Conservation (phyloP, 768 basidiomycete species). For the Sarcodon aspratus region DNA sequence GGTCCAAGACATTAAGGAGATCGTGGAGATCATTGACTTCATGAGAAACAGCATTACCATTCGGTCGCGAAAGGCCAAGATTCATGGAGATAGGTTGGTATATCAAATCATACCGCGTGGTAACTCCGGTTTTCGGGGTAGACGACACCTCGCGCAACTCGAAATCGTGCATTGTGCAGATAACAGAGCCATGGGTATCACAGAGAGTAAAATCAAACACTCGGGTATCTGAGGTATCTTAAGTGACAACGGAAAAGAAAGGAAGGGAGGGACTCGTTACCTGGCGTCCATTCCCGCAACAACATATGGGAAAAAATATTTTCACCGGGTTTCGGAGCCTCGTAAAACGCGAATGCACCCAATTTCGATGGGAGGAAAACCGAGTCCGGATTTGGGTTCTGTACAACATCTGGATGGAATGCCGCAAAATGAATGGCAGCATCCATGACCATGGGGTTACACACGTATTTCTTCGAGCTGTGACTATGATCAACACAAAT, state of each 20-base stretch:
- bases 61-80: too few relatives aligned
- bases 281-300: slow-evolving; percentile 18
- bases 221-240: not conserved
- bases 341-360: slow-evolving; percentile 5
- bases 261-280: not conserved
- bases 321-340: slow-evolving; percentile 8
- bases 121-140: not conserved
- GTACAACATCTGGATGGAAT: slow-evolving; percentile 20
- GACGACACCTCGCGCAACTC: not conserved
- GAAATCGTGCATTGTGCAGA: not conserved
- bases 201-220: not conserved
- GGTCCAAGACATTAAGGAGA: too few relatives aligned
- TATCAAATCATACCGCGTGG: not conserved
- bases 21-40: too few relatives aligned
- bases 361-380: slow-evolving; percentile 22
- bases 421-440: slow-evolving; percentile 21
- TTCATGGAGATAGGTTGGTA: not conserved
- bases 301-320: slow-evolving; percentile 14
- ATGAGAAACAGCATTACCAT: too few relatives aligned
- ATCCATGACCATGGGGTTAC: slow-evolving; percentile 27
- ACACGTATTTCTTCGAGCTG: slow-evolving; percentile 16
- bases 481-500: not conserved
- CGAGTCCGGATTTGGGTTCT: slow-evolving; percentile 14
- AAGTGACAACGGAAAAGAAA: not conserved
- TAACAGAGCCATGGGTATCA: not conserved